Evolutionary conservation across 1,139 yeast genomes (phyloP).

Genomic region (Suhomyces ambrosiae): DNA sequence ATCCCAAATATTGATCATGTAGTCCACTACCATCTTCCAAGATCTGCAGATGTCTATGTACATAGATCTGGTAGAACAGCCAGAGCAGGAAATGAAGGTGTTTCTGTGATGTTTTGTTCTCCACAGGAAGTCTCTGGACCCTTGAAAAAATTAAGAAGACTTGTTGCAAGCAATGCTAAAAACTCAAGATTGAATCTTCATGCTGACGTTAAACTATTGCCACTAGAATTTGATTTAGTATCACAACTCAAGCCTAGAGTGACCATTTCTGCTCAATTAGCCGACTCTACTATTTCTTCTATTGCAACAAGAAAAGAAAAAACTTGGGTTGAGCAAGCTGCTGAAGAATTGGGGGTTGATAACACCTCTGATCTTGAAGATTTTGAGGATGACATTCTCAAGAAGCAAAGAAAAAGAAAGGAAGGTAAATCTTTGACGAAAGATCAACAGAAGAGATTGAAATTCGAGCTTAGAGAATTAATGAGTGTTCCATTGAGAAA

Average conservation of each 20-base stretch:
- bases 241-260: constrained; percentile 72
- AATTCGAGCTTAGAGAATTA: constrained; percentile 58
- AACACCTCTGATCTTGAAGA: constrained; percentile 57
- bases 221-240: constrained; percentile 75
- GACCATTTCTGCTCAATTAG: constrained; percentile 66
- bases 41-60: constrained; percentile 91
- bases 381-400: constrained; percentile 66
- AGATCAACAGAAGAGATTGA: constrained; percentile 49
- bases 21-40: constrained; percentile 92
- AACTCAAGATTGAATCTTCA: constrained; percentile 32
- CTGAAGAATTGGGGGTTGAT: constrained; percentile 88
- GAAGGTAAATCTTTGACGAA: constrained; percentile 56
- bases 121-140: constrained; percentile 95
- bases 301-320: constrained; percentile 69
- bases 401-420: constrained; percentile 63
- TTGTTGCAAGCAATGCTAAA: constrained; percentile 45
- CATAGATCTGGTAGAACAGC: constrained; percentile 99
- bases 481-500: constrained; percentile 64
- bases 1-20: constrained; percentile 91
- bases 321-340: constrained; percentile 86
- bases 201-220: constrained; percentile 69
- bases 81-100: constrained; percentile 93
- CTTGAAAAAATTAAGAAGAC: constrained; percentile 68
- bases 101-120: constrained; percentile 86
- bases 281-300: constrained; percentile 66